Evolutionary conservation across 495 filamentous ascomycete species (phyloP).

Genomic region (Podospora pseudoanserina): DNA sequence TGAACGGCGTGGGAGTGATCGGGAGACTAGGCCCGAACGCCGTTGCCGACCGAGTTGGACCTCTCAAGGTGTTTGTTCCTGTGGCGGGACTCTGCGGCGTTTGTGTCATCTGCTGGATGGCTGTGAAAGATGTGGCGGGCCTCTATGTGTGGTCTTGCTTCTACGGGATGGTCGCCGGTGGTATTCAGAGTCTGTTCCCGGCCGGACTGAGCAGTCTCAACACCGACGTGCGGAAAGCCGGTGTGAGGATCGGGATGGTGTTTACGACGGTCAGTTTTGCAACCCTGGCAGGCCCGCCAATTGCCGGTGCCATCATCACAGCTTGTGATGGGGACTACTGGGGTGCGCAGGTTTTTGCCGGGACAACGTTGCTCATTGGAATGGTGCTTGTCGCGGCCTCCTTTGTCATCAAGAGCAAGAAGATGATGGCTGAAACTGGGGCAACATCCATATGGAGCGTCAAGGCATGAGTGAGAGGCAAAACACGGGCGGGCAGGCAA

Average conservation of each 20-base stretch:
- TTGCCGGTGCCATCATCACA: slow-evolving; percentile 65
- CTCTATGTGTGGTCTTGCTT: slow-evolving; percentile 60
- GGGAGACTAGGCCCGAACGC: slow-evolving; percentile 63
- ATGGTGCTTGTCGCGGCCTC: slow-evolving; percentile 42
- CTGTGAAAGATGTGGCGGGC: slow-evolving; percentile 45
- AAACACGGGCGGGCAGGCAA: neutral
- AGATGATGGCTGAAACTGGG: slow-evolving; percentile 14
- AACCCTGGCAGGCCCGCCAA: slow-evolving; percentile 67
- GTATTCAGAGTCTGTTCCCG: slow-evolving; percentile 66
- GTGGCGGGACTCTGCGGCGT: slow-evolving; percentile 50
- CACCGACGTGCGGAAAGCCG: slow-evolving; percentile 63
- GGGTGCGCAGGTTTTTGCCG: slow-evolving; percentile 62
- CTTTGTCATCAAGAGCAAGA: slow-evolving; percentile 33
- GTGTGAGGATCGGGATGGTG: slow-evolving; percentile 75
- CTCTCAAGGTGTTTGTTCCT: slow-evolving; percentile 61
- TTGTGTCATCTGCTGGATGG: slow-evolving; percentile 60
- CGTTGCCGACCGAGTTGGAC: slow-evolving; percentile 57
- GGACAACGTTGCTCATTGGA: slow-evolving; percentile 44
- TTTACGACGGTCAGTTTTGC: slow-evolving; percentile 73
- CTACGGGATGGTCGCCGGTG: slow-evolving; percentile 64
- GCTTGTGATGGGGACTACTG: slow-evolving; percentile 53
- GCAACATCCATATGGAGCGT: neutral
- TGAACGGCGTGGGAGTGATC: slow-evolving; percentile 66
- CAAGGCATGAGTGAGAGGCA: neutral
- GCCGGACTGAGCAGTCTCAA: slow-evolving; percentile 57